Conservation (phyloP, 2,329 filamentous ascomycete species). For the Talaromyces sp. region DNA sequence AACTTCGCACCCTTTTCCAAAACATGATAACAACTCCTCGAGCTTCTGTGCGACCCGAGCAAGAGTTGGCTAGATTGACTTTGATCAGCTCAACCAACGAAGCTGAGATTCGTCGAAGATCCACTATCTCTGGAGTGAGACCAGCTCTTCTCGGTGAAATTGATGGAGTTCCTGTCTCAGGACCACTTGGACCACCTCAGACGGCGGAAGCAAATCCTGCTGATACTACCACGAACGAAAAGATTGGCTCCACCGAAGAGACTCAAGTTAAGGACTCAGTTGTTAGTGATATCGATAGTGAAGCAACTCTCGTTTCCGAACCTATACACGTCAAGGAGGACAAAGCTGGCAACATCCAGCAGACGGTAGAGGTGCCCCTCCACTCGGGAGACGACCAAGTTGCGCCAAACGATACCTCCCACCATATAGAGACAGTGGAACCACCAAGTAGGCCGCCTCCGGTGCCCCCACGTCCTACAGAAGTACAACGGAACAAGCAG, state of each 20-base stretch:
- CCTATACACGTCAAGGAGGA: slow-evolving; percentile 36
- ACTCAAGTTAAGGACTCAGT: slow-evolving; percentile 21
- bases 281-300: slow-evolving; percentile 25
- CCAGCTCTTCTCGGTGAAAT: slow-evolving; percentile 37
- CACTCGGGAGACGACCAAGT: background rate
- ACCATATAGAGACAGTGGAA: slow-evolving; percentile 14
- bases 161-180: slow-evolving; percentile 40
- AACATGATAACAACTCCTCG: slow-evolving; percentile 62
- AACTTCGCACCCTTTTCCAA: slow-evolving; percentile 65
- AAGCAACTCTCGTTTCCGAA: slow-evolving; percentile 33
- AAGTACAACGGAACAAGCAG: slow-evolving; percentile 29
- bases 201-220: slow-evolving; percentile 13
- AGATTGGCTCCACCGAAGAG: slow-evolving; percentile 14
- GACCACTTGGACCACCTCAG: slow-evolving; percentile 40
- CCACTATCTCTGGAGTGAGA: slow-evolving; percentile 33
- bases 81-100: slow-evolving; percentile 59
- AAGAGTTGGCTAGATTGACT: slow-evolving; percentile 74
- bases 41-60: slow-evolving; percentile 63
- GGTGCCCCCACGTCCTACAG: slow-evolving; percentile 50
- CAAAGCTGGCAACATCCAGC: slow-evolving; percentile 15
- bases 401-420: slow-evolving; percentile 8
- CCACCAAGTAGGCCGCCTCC: slow-evolving; percentile 51
- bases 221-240: slow-evolving; percentile 9
- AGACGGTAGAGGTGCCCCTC: background rate
- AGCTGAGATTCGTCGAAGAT: slow-evolving; percentile 46